phyloP scores from a whole-genome alignment of 768 basidiomycete genomes.

The Termitomyces heimii region DNA sequence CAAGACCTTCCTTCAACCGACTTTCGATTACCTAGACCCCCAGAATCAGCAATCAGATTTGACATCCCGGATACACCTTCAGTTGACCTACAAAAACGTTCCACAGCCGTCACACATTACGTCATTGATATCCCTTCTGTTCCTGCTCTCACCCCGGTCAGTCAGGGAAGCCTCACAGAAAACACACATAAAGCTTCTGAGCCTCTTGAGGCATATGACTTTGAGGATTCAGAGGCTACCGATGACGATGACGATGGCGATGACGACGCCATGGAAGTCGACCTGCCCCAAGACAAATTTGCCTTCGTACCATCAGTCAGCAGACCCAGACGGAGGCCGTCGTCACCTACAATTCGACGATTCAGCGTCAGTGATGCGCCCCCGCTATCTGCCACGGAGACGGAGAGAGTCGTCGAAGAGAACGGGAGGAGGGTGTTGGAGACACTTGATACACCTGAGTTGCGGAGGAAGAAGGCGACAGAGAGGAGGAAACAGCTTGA shows the following conservation, averaged over 20 bases:
- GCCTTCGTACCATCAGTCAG: neutral
- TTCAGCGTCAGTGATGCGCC: neutral
- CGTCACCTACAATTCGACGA: neutral
- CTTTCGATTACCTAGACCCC: neutral
- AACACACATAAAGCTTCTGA: neutral
- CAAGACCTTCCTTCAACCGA: neutral
- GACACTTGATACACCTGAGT: slow-evolving; percentile 66
- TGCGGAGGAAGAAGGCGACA: slow-evolving; percentile 52
- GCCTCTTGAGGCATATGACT: neutral
- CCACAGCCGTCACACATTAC: neutral
- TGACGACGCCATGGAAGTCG: neutral
- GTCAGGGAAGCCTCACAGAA: neutral
- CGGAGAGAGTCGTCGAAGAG: slow-evolving; percentile 20
- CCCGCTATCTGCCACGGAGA: slow-evolving; percentile 11
- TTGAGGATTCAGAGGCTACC: neutral
- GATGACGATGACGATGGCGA: neutral
- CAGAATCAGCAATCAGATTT: neutral
- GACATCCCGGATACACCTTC: neutral
- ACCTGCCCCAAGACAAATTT: neutral
- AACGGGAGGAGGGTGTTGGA: slow-evolving; percentile 59
- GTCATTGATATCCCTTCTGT: neutral
- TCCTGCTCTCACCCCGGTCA: neutral
- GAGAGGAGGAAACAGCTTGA: slow-evolving; percentile 33
- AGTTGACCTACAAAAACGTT: neutral
- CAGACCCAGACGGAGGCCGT: neutral